These are phyloP conservation scores for Penstemon newberryi DNA, from an alignment of 257 asterid genomes.

Conservation along the genomic window DNA sequence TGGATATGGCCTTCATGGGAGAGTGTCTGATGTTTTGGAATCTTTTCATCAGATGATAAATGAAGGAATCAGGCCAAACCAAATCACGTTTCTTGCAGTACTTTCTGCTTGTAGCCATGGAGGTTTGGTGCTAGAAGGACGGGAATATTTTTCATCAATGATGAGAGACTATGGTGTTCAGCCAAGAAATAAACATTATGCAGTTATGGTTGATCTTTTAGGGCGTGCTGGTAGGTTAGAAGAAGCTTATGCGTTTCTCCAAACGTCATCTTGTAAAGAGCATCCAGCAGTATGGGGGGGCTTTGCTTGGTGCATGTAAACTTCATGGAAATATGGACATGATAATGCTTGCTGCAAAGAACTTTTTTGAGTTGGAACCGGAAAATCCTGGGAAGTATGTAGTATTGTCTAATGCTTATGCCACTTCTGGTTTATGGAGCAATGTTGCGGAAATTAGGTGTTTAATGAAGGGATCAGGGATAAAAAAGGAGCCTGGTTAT, in stretches of 20 bases:
- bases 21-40: conserved; percentile 60
- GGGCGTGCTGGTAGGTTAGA: conserved; percentile 87
- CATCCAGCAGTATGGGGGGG: conserved; percentile 95
- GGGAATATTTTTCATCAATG: conserved; percentile 74
- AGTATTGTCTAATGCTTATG: conserved; percentile 85
- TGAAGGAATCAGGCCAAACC: conserved; percentile 84
- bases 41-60: conserved; percentile 71
- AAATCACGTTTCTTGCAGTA: conserved; percentile 81
- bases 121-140: conserved; percentile 75
- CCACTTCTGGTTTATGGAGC: conserved; percentile 83
- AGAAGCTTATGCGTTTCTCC: conserved; percentile 72
- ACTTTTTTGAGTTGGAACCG: conserved; percentile 76
- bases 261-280: conserved; percentile 56
- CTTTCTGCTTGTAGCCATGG: conserved; percentile 93
- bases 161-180: conserved; percentile 65
- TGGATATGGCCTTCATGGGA: conserved; percentile 86
- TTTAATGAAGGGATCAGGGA: conserved; percentile 77
- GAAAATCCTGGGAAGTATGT: conserved; percentile 85
- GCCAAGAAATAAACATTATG: conserved; percentile 79
- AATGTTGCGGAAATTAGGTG: conserved; percentile 79
- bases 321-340: conserved; percentile 71
- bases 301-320: conserved; percentile 85
- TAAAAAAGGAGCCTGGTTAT: conserved; percentile 83
- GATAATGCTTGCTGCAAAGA: conserved; percentile 76
- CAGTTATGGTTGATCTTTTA: conserved; percentile 79